A percentile compares a stretch with the other conserved stretches of the same genome.
These are phyloP conservation scores for Colletotrichum noveboracense DNA, from an alignment of 2,329 filamentous ascomycete species.

Conservation along the genomic window DNA sequence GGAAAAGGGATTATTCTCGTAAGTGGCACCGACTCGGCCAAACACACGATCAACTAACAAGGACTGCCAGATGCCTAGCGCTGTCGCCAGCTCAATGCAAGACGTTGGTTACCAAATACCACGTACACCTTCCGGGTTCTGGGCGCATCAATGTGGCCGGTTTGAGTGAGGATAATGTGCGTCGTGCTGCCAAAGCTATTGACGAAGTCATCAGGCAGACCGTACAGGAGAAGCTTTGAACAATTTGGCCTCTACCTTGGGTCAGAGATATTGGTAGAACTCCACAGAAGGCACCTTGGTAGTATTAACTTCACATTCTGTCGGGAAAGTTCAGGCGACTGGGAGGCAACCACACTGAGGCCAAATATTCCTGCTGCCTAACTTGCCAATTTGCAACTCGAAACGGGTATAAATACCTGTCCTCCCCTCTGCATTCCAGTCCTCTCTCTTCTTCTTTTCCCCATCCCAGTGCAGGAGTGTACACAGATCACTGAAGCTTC, in stretches of 20 bases:
- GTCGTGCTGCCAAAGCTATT: neutral
- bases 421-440: too few relatives aligned
- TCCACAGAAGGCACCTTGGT: neutral
- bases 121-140: neutral
- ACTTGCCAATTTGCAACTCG: neutral
- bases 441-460: conserved; percentile 42
- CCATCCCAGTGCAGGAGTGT: conserved; percentile 73
- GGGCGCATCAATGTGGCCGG: conserved; percentile 8
- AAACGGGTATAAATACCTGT: neutral
- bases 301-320: neutral
- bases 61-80: neutral
- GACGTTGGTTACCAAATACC: neutral
- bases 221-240: neutral
- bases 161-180: neutral
- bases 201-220: neutral
- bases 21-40: neutral
- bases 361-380: neutral
- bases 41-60: neutral
- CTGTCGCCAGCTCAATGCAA: neutral
- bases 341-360: neutral
- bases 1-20: conserved; percentile 13
- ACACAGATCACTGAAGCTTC: conserved; percentile 85
- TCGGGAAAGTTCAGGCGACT: neutral
- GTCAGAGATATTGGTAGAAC: neutral
- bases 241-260: neutral